A percentile compares a stretch with the other conserved stretches of the same genome.
phyloP scores from a whole-genome alignment of 768 basidiomycete species.

The Glaciozyma martinii region DNA sequence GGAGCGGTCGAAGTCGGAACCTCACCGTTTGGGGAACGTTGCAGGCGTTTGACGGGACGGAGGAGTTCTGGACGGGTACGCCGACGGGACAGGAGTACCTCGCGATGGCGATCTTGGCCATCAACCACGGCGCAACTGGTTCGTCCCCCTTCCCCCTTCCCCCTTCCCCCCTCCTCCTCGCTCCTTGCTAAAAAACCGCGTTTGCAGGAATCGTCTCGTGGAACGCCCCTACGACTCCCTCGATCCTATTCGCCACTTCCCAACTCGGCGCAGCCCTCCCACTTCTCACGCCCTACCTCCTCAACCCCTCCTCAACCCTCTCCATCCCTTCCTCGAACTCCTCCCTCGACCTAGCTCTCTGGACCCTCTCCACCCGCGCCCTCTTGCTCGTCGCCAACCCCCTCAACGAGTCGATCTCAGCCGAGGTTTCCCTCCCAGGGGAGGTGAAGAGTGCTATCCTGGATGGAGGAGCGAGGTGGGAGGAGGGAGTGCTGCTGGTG shows the following conservation, averaged over 20 bases:
- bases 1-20: neutral
- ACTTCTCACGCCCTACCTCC: neutral
- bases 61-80: constrained; percentile 49
- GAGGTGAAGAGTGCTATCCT: too few relatives aligned
- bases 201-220: neutral
- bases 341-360: neutral
- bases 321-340: neutral
- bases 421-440: neutral
- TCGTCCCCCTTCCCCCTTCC: too few relatives aligned
- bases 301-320: neutral
- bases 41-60: constrained; percentile 59
- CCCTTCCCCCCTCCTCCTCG: neutral
- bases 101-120: constrained; percentile 55
- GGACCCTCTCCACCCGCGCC: neutral
- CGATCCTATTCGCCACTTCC: neutral
- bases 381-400: neutral
- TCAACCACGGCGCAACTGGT: constrained; percentile 55
- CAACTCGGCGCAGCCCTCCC: neutral
- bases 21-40: constrained; percentile 65
- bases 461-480: neutral
- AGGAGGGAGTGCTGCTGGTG: neutral
- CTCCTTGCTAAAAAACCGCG: too few relatives aligned
- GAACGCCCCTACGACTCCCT: neutral
- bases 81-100: constrained; percentile 66
- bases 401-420: neutral